Evolutionary conservation across 2,329 filamentous ascomycete species (phyloP), one percentile per base, ranked within the genome.

Genomic region (Trichoderma citrinoviride): DNA sequence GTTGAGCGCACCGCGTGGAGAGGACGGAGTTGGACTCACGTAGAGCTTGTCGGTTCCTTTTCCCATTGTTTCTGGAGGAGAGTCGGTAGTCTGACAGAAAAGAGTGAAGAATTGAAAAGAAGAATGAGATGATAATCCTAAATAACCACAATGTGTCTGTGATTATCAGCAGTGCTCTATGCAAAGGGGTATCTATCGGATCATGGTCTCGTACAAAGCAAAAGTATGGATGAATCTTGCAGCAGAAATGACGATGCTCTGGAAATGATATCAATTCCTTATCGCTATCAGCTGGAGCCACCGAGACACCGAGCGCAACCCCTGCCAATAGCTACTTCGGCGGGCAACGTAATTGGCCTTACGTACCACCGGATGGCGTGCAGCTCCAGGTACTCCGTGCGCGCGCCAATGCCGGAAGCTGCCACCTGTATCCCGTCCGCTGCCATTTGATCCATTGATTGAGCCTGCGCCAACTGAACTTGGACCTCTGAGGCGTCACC

Each of bases 31-130:
- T 64, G 61, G 17, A 25, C 75, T 68, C 73, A 79, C 78, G 65
- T 80, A 81, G 67, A 81, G 76, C 66, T 81, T 81, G 68, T 81
- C 79, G 12, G 79, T 81, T 69, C 79, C 79, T 69, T 79, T 79
- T 0, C 77, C 77, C 77, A 79, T 79, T 63, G 68, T 29, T 65
- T 47, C n/a, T 41, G 19, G 27, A 37, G 25, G 21, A n/a, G 46
- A 29, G n/a, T n/a, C 23, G 3, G 3, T 14, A 40, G 17, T n/a
- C 5, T 41, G 8, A 23, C 10, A 12, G 12, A 7, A 40, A 29
- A 2, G 21, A 0, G 17, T n/a, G 21, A 41, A n/a, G 2, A 33
- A 37, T 50, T n/a, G 29, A 41, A 54, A 14, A 17, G 12, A 25
- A n/a, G 1, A 10, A 12, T 25, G 7, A 29, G 7, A n/a, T n/a